Conservation (phyloP, 257 asterid genomes). For the Salvia rosmarinus region DNA sequence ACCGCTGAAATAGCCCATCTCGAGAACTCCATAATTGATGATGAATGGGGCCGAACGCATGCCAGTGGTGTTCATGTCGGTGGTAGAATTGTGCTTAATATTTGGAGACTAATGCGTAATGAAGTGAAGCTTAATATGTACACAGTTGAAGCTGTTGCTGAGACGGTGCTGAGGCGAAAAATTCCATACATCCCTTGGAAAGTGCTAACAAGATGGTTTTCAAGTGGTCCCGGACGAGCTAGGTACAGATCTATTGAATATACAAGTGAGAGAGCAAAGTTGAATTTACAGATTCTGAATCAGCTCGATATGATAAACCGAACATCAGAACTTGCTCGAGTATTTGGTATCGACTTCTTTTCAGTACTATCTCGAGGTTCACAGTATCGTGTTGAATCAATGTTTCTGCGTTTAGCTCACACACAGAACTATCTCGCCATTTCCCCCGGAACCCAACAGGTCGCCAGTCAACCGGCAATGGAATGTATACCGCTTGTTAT, state of each 20-base stretch:
- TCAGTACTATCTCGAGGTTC: conserved; percentile 97
- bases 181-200: conserved; percentile 70
- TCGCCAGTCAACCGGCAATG: conserved; percentile 96
- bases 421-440: conserved; percentile 90
- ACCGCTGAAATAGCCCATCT: conserved; percentile 47
- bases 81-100: conserved; percentile 90
- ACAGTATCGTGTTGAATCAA: conserved; percentile 96
- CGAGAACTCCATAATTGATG: conserved; percentile 72
- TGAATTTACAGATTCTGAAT: conserved; percentile 79
- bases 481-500: conserved; percentile 96
- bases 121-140: conserved; percentile 88
- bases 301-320: conserved; percentile 92
- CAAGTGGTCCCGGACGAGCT: conserved; percentile 86
- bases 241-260: conserved; percentile 78
- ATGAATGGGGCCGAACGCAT: conserved; percentile 98
- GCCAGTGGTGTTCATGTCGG: conserved; percentile 96
- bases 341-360: conserved; percentile 93
- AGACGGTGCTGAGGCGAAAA: conserved; percentile 82
- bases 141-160: conserved; percentile 85
- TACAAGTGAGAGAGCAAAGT: conserved; percentile 66
- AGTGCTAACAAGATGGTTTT: conserved; percentile 80
- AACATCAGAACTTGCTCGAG: conserved; percentile 98
- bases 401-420: conserved; percentile 90
- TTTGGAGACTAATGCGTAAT: conserved; percentile 94
- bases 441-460: conserved; percentile 93